Base-by-base conservation (phyloP, 768 basidiomycete species). In the Crepidotus variabilis region DNA sequence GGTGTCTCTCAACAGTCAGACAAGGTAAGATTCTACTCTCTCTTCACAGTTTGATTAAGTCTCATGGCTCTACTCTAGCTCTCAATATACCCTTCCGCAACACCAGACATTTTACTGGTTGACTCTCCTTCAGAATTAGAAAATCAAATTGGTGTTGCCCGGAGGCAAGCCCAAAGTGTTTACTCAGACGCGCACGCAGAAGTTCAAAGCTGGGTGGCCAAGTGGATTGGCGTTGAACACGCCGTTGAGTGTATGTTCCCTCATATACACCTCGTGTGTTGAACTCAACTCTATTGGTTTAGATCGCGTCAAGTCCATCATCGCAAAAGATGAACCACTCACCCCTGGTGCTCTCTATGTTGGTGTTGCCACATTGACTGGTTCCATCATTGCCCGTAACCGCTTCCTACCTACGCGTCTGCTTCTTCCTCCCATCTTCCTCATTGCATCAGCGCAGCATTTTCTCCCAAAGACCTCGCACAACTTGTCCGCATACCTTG, bases 301-400 rank as follows among this genome's bases (percentile, higher is more conserved):
- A 4, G 94, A 77, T 57, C 86, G 92, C 60, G 75, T 98, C 32
- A 94, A 94, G 69, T 82, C 87, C 6, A 82, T 98, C 62, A 73
- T 93, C 13, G 86, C 92, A 0, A 80, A 86, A 0, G 78, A 88
- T 52, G 96, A 98, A 72, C 77, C 86, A 0, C 82, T 97, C 24
- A 93, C 87, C 9, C 95, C 95, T 0, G 92, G 90, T n/a, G 65
- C 89, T 4, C 85, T 98, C 53, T 98, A 96, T 75, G 88, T 92
- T 47, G 92, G 93, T 50, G 81, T 98, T 50, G 86, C 92, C 2
- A 85, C 92, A 13, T 84, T 98, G 49, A 88, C 90, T 2, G 92
- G 90, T 1, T 94, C 94, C 55, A 87, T 98, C 63, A 63, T 98
- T 55, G 84, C 90, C 0, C 87, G 94, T 45, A 89, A 88, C 61